Evolutionary conservation across 2,329 filamentous ascomycete species (phyloP).

Genomic region (Aspergillus sp.): DNA sequence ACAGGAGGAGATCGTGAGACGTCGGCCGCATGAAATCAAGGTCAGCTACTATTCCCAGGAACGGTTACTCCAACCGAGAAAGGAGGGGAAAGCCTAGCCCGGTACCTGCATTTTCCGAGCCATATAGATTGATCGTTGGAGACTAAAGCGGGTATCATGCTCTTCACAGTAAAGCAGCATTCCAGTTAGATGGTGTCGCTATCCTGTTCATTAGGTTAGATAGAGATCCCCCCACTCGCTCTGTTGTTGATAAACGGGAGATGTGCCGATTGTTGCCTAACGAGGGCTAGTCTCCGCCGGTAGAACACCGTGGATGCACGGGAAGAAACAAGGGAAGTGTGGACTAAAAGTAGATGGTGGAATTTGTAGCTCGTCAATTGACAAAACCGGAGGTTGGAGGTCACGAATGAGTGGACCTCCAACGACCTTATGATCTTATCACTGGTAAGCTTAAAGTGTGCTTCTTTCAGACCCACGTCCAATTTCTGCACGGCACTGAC

Average conservation of each 20-base stretch:
- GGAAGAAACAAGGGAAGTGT: neutral
- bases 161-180: neutral
- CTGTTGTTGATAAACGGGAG: neutral
- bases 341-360: neutral
- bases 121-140: neutral
- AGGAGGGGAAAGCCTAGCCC: neutral
- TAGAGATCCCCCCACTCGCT: neutral
- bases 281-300: conserved; percentile 5
- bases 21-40: neutral
- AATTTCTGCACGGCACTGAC: neutral
- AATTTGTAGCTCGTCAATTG: neutral
- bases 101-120: neutral
- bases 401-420: neutral
- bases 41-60: neutral
- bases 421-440: neutral
- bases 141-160: neutral
- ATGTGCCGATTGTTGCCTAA: neutral
- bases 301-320: neutral
- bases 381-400: neutral
- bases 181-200: neutral
- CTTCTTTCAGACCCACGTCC: neutral
- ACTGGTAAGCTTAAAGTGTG: conserved; percentile 6
- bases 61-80: neutral
- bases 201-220: neutral
- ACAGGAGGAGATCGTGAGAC: neutral